Evolutionary conservation across 2,329 filamentous ascomycete genomes (phyloP).

Genomic region (Fusarium subtropicale): DNA sequence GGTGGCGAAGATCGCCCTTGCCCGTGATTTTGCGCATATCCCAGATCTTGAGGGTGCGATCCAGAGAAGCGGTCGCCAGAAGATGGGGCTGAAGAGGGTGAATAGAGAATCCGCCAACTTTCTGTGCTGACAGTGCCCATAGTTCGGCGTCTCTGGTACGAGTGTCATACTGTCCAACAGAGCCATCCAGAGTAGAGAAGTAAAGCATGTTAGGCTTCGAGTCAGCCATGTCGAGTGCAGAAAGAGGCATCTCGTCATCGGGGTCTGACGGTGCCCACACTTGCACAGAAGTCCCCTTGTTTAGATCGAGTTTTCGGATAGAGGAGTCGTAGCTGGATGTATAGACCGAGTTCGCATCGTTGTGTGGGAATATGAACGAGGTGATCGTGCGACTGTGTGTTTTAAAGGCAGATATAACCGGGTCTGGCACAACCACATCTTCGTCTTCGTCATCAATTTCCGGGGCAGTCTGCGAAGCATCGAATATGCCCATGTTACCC

Average conservation of each 20-base stretch:
- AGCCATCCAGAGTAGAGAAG: constrained; percentile 88
- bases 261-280: constrained; percentile 80
- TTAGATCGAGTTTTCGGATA: constrained; percentile 86
- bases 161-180: constrained; percentile 83
- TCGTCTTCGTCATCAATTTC: constrained; percentile 75
- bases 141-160: constrained; percentile 71
- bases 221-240: constrained; percentile 81
- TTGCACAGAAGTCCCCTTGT: constrained; percentile 82
- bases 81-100: constrained; percentile 85
- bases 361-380: constrained; percentile 80
- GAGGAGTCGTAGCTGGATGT: constrained; percentile 94
- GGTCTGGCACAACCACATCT: constrained; percentile 73
- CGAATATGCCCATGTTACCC: constrained; percentile 89
- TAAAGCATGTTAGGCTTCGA: constrained; percentile 79
- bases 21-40: constrained; percentile 84
- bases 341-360: constrained; percentile 79
- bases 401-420: constrained; percentile 89
- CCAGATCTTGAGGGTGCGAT: constrained; percentile 92
- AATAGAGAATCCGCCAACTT: constrained; percentile 93
- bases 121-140: constrained; percentile 86
- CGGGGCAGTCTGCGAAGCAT: constrained; percentile 79
- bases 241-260: constrained; percentile 81
- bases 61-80: constrained; percentile 88
- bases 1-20: constrained; percentile 69
- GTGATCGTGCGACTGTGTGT: constrained; percentile 90